These are phyloP conservation scores for Umbelopsis isabellina DNA, from an alignment of 192 early-diverging fungal species.

Conservation along the genomic window DNA sequence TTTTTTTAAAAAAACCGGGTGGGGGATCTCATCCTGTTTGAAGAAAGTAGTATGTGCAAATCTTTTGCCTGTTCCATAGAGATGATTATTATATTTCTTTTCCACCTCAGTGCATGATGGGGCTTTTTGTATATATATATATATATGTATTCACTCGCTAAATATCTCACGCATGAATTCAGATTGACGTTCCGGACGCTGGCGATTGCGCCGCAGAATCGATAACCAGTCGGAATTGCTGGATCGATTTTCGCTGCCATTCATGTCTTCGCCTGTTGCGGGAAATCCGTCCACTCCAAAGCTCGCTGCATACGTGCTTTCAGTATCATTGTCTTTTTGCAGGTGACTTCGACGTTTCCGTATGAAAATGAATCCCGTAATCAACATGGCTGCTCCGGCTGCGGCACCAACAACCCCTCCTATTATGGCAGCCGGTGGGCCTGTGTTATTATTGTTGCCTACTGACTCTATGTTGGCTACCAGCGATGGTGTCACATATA, in stretches of 20 bases:
- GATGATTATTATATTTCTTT: no score
- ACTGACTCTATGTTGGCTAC: slow-evolving; percentile 7
- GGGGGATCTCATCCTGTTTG: no score
- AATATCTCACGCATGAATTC: slow-evolving; percentile 17
- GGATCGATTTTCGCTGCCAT: background rate
- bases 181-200: background rate
- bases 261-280: background rate
- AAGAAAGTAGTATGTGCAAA: no score
- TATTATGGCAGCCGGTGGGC: background rate
- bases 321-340: background rate
- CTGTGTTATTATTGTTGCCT: background rate
- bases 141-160: background rate
- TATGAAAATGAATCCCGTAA: background rate
- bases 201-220: background rate
- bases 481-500: background rate
- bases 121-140: no score
- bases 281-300: slow-evolving; percentile 6
- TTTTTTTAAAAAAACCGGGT: no score
- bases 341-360: background rate
- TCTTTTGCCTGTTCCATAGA: no score
- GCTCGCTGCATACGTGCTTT: background rate
- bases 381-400: slow-evolving; percentile 7
- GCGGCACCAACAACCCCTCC: background rate
- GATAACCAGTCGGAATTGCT: slow-evolving; percentile 11
- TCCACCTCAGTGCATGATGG: no score